phyloP scores from a whole-genome alignment of 371 early-diverging fungal species.

The Rhizopus sp. region DNA sequence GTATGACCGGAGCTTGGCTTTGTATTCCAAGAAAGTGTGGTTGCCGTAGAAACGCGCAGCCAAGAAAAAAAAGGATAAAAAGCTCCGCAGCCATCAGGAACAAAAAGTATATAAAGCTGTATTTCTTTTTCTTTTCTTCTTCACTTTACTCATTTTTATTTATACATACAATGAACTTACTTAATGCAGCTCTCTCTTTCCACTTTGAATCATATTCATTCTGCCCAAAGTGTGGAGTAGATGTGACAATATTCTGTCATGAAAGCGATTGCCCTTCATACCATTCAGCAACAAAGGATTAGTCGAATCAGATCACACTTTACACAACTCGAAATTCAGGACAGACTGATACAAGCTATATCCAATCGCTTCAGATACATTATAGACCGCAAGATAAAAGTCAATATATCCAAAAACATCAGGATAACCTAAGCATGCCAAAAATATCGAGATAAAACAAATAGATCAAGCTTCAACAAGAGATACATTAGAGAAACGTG shows the following conservation, averaged over 20 bases:
- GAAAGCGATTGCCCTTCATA: conserved; percentile 25
- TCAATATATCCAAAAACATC: no score
- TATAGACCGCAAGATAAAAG: no score
- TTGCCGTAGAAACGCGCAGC: no score
- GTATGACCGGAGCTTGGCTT: no score
- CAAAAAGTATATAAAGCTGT: conserved; percentile 1
- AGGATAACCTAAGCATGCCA: no score
- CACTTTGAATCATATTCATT: conserved; percentile 16
- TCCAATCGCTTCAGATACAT: no score
- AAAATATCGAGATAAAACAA: no score
- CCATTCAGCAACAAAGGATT: background rate
- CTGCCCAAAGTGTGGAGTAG: conserved; percentile 32
- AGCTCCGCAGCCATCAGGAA: background rate
- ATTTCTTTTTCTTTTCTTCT: background rate
- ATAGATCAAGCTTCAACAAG: no score
- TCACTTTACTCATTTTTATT: background rate
- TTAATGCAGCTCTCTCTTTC: background rate
- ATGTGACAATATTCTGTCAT: conserved; percentile 28
- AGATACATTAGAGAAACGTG: no score
- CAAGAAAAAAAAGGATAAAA: no score
- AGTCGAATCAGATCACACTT: background rate
- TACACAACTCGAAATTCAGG: no score
- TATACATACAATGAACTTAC: conserved; percentile 1
- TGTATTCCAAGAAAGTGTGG: no score
- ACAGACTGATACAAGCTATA: background rate